phyloP scores from a whole-genome alignment of 352 stramenopile species.

The Globisporangium lucens region DNA sequence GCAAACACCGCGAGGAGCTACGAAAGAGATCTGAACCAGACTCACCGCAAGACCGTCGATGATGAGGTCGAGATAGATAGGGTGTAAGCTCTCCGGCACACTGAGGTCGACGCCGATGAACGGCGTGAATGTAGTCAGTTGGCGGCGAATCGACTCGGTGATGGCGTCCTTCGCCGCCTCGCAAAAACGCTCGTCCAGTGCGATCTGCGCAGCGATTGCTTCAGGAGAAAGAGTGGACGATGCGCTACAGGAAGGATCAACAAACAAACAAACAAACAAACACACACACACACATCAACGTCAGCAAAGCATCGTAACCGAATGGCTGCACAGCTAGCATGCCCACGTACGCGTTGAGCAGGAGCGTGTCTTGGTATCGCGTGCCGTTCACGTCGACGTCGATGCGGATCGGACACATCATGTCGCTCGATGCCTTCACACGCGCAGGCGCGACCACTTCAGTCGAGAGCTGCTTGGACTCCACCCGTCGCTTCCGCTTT shows the following conservation, averaged over 20 bases:
- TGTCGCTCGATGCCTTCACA: conserved; percentile 25
- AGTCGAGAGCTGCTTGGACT: conserved; percentile 37
- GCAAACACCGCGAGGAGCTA: neutral
- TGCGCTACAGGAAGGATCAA: conserved; percentile 15
- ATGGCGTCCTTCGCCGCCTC: conserved; percentile 55
- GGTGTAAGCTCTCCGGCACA: conserved; percentile 37
- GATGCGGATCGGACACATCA: conserved; percentile 72
- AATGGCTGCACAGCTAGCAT: neutral
- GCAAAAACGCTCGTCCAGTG: conserved; percentile 54
- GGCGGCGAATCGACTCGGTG: conserved; percentile 65
- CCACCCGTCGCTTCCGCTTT: conserved; percentile 62
- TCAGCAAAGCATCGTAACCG: neutral
- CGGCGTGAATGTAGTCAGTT: conserved; percentile 61
- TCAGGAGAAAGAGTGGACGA: conserved; percentile 41
- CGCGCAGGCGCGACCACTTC: conserved; percentile 3
- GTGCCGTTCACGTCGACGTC: conserved; percentile 74
- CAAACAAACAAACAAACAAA: neutral
- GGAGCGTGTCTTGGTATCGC: conserved; percentile 75
- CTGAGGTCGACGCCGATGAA: conserved; percentile 24
- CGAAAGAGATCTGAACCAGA: neutral
- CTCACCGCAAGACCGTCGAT: conserved; percentile 58
- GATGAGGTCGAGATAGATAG: conserved; percentile 72
- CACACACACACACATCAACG: conserved; percentile 1
- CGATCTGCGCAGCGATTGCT: conserved; percentile 52
- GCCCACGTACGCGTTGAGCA: conserved; percentile 51